Evolutionary conservation across 352 stramenopile genomes (phyloP).

Genomic region (Phytopythium aichiense): DNA sequence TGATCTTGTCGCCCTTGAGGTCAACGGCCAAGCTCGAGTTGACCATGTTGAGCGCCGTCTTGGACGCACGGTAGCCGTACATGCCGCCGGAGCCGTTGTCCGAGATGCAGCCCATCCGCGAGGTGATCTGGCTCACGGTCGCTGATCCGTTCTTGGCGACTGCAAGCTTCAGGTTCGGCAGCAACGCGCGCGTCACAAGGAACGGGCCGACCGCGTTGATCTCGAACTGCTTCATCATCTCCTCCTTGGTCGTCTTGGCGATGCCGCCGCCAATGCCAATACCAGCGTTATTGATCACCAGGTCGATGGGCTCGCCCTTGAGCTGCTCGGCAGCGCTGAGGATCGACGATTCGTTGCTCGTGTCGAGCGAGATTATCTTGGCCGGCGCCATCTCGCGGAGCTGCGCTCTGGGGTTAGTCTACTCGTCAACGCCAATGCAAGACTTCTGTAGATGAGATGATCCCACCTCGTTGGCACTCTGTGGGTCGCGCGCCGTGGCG

Average conservation of each 20-base stretch:
- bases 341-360: slow-evolving; percentile 33
- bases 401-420: not conserved
- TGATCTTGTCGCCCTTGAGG: slow-evolving; percentile 46
- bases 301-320: slow-evolving; percentile 42
- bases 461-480: slow-evolving; percentile 18
- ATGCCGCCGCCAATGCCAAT: slow-evolving; percentile 32
- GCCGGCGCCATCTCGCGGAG: slow-evolving; percentile 18
- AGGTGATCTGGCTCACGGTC: slow-evolving; percentile 44
- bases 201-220: slow-evolving; percentile 61
- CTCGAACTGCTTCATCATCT: slow-evolving; percentile 58
- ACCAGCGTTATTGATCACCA: slow-evolving; percentile 65
- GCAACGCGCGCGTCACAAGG: slow-evolving; percentile 48
- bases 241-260: slow-evolving; percentile 32
- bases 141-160: slow-evolving; percentile 22
- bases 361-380: slow-evolving; percentile 29
- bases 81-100: slow-evolving; percentile 21
- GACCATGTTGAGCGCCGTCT: slow-evolving; percentile 69
- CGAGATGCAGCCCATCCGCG: slow-evolving; percentile 42
- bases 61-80: slow-evolving; percentile 72
- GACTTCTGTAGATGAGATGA: not conserved
- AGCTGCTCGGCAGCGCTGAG: slow-evolving; percentile 26
- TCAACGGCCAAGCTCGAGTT: slow-evolving; percentile 44
- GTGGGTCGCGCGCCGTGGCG: slow-evolving; percentile 20
- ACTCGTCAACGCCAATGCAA: no score
- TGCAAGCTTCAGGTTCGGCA: slow-evolving; percentile 39